These are phyloP conservation scores for Botrytis paeoniae DNA, from an alignment of 2,329 filamentous ascomycete species.

Conservation along the genomic window DNA sequence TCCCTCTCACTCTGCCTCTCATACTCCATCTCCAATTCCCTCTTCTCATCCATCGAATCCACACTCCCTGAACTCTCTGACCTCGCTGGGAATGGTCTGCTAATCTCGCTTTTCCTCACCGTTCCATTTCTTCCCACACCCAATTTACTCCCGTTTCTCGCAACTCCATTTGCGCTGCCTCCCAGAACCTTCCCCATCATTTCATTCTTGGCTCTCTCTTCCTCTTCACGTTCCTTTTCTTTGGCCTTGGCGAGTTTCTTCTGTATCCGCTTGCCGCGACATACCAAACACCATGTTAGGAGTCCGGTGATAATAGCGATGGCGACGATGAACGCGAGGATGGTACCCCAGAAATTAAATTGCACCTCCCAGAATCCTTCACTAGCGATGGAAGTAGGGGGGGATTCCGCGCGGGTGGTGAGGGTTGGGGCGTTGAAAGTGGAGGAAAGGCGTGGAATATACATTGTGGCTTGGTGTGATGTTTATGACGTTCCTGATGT, in stretches of 20 bases:
- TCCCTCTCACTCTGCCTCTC: background rate
- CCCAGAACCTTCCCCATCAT: background rate
- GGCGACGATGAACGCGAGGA: background rate
- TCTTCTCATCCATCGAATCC: background rate
- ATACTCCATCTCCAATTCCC: background rate
- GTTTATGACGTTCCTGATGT: background rate
- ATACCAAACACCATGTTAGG: background rate
- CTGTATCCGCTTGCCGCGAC: background rate
- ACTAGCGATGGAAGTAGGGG: background rate
- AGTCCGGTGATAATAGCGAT: background rate
- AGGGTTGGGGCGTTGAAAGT: background rate
- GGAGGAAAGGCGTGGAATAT: background rate
- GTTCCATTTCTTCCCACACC: background rate
- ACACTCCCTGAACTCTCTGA: no score
- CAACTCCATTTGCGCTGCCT: background rate
- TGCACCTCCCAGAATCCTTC: constrained; percentile 5
- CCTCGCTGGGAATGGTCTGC: background rate
- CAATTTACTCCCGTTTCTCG: background rate
- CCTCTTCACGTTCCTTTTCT: background rate
- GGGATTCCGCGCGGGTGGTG: background rate
- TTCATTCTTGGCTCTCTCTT: background rate
- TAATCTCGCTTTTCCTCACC: background rate
- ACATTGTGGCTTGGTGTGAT: background rate
- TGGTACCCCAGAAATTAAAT: constrained; percentile 13
- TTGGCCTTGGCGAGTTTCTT: background rate